Conservation (phyloP, 305 asterid genomes). For the Vinca major region DNA sequence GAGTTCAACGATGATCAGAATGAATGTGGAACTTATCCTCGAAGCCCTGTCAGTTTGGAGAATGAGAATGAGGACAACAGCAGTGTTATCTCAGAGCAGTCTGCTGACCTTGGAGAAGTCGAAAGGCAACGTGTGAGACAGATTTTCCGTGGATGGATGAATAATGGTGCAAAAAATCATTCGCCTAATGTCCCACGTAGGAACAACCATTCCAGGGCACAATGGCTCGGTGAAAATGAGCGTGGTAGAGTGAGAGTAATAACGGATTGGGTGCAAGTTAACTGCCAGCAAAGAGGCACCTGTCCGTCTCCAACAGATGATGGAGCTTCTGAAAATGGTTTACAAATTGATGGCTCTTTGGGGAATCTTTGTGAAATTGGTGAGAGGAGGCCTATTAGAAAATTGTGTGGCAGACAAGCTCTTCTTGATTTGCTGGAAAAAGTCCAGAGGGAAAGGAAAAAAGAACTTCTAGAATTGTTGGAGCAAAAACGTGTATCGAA, state of each 20-base stretch:
- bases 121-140: conserved; percentile 75
- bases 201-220: conserved; percentile 35
- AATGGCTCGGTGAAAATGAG: conserved; percentile 48
- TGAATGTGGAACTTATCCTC: conserved; percentile 21
- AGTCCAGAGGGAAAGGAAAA: conserved; percentile 62
- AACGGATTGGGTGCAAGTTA: conserved; percentile 45
- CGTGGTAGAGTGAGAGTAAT: conserved; percentile 45
- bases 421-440: conserved; percentile 68
- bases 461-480: conserved; percentile 49
- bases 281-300: conserved; percentile 36
- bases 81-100: conserved; percentile 56
- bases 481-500: conserved; percentile 60
- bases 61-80: conserved; percentile 35
- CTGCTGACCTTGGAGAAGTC: conserved; percentile 59
- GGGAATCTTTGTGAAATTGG: conserved; percentile 31
- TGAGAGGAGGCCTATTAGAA: conserved; percentile 49
- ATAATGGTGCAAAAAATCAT: conserved; percentile 34
- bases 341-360: conserved; percentile 43
- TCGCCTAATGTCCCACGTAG: conserved; percentile 28
- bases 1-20: conserved; percentile 27
- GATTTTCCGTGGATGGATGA: conserved; percentile 76
- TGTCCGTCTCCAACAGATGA: conserved; percentile 37
- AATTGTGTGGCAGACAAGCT: conserved; percentile 81
- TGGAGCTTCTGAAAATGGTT: conserved; percentile 36
- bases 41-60: conserved; percentile 20